Evolutionary conservation across 2,329 filamentous ascomycete species (phyloP), one percentile per base, ranked within the genome.

Genomic region (Rutstroemia sp.): DNA sequence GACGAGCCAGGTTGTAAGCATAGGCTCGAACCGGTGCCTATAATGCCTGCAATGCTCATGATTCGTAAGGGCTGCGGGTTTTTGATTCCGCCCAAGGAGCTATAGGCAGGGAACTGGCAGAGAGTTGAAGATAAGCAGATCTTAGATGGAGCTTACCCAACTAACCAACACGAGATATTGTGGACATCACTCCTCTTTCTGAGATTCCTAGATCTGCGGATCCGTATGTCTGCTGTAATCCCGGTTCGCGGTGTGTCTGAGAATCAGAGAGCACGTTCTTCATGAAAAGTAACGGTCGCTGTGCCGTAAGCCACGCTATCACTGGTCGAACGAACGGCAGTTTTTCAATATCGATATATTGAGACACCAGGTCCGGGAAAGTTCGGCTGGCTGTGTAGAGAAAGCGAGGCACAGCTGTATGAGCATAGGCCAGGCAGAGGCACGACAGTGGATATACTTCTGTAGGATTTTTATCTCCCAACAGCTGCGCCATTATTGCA

Each of bases 231-330:
- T 42, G 19, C 39, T 42, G 6, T 42, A 23, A 46, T 46, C 42
- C 42, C 23, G 42, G 42, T 42, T 42, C 12, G 17, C 23, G 42
- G 23, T 46, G 19, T 21, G 19, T 46, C 39, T 19, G 16, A 14
- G 9, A 42, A 42, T 42, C 16, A 5, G 39, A 42, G 39, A 17
- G 51, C 42, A 38, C 23, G 42, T 30, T 48, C 46, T 38, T 49
- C 30, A 42, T 25, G 48, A 27, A 27, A 27, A 27, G 45, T 30
- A 54, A 54, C 52, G 52, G 46, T 37, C 21, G 34, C 37, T 54
- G 30, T 54, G 51, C 44, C 51, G 52, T 25, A 49, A 49, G 52
- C 52, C 52, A 54, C 52, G 49, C 27, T 54, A 54, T 27, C 23
- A 23, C 21, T 54, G 51, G 48, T 30, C 48, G 51, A 48, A 42